Conservation (phyloP, 192 early-diverging fungal genomes). For the Endogone sp. region DNA sequence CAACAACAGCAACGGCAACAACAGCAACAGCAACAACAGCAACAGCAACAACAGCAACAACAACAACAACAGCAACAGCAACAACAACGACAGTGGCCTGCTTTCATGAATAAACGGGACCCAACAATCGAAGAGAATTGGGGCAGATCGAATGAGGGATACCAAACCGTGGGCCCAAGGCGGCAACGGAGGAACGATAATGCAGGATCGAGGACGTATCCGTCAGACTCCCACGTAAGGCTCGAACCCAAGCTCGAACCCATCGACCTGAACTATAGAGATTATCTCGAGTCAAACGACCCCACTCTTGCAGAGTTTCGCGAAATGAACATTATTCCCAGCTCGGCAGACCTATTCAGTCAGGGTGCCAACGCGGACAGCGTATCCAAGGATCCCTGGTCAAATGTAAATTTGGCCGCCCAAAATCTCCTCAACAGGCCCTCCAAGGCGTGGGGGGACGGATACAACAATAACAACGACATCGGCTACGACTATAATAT, state of each 20-base stretch:
- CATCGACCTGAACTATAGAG: too few relatives aligned
- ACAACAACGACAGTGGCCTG: conserved; percentile 23
- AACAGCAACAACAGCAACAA: conserved; percentile 4
- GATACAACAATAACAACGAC: neutral
- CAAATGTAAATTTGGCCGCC: neutral
- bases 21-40: conserved; percentile 8
- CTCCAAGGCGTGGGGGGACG: neutral
- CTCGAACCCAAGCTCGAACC: too few relatives aligned
- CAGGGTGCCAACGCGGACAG: neutral
- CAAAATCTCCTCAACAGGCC: neutral
- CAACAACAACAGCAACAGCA: conserved; percentile 25
- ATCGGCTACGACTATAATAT: neutral
- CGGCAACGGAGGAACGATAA: neutral
- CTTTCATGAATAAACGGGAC: too few relatives aligned
- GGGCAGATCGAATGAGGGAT: conserved; percentile 19
- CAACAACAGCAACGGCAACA: conserved; percentile 20
- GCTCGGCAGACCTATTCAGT: neutral
- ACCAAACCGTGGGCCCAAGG: conserved; percentile 19
- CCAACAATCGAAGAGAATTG: too few relatives aligned
- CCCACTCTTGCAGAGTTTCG: neutral
- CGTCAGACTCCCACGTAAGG: too few relatives aligned
- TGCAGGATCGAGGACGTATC: too few relatives aligned
- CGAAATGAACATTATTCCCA: neutral
- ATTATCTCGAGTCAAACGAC: too few relatives aligned
- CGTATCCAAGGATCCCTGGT: too few relatives aligned